Evolutionary conservation across 495 filamentous ascomycete genomes (phyloP), one percentile per base, ranked within the genome.

Genomic region (Tirmania nivea): DNA sequence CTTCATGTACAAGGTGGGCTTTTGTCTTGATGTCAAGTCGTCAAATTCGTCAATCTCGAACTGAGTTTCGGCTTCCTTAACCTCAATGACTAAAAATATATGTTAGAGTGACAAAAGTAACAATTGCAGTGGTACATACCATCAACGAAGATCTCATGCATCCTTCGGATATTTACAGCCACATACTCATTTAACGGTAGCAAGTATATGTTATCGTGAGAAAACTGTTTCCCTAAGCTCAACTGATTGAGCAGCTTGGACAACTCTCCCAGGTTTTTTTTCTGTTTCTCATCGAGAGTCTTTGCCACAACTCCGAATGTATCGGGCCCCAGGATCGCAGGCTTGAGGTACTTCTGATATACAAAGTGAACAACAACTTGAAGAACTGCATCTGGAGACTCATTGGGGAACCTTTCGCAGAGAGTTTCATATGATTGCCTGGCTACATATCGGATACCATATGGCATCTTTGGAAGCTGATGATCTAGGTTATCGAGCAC

Each of bases 21-120:
- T 93, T 51, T 84, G 88, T 61, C 89, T 86, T 49, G 89, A 81
- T 61, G 95, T 96, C 25, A 96, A 76, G 62, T 99, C 90, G 59
- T 95, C 94, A 74, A 89, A 96, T 58, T 95, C 89, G 63, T 96
- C 90, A 63, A 96, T 95, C 64, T 95, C 92, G 65, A 94, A 97
- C 19, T 88, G 86, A 48, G 76, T 75, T 64, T 96, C 92, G 3
- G 83, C 81, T 60, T 85, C 80, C 49, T 83, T 81, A 17, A 96
- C 80, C 11, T 79, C 77, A 55, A 96, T 83, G 60, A 99, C 70
- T 59, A 52, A 63, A 59, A 34, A 31, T 20, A 19, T n/a, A 20
- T 25, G 48, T 16, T 20, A 50, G 53, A 55, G 10, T 54, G 49
- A 34, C 48, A 3, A 54, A 54, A 45, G 19, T 17, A 6, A 17